These are phyloP conservation scores for Geranium rotundifolium DNA, from an alignment of 345 rosid species.

Conservation along the genomic window DNA sequence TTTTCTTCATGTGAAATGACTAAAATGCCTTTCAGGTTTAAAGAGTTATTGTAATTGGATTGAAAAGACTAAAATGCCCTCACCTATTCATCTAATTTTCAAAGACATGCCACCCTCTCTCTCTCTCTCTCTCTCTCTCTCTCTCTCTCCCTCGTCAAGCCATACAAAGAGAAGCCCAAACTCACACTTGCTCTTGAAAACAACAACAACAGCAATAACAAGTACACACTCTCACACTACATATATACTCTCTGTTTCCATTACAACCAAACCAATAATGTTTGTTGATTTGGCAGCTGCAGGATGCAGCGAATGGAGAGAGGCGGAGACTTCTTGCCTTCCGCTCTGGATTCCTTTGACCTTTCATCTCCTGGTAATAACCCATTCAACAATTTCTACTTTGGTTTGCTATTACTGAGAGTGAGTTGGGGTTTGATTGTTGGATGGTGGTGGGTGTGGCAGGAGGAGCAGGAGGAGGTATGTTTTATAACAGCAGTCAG, in stretches of 20 bases:
- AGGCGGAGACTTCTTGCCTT: slow-evolving; percentile 50
- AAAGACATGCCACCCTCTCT: too few relatives aligned
- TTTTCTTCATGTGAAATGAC: too few relatives aligned
- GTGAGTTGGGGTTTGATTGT: too few relatives aligned
- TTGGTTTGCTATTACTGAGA: too few relatives aligned
- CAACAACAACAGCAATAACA: too few relatives aligned
- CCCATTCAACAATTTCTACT: background rate
- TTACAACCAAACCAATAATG: background rate
- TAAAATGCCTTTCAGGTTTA: too few relatives aligned
- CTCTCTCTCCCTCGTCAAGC: slow-evolving; percentile 83
- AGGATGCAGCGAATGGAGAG: slow-evolving; percentile 35
- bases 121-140: too few relatives aligned
- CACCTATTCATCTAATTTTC: too few relatives aligned
- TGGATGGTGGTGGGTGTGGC: background rate
- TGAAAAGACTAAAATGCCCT: too few relatives aligned
- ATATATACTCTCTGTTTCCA: background rate
- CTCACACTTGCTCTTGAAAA: too few relatives aligned
- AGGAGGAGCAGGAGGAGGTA: slow-evolving; percentile 52
- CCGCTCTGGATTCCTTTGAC: slow-evolving; percentile 63
- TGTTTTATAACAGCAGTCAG: slow-evolving; percentile 40
- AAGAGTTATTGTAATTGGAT: too few relatives aligned
- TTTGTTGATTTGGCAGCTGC: slow-evolving; percentile 1
- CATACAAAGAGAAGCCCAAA: slow-evolving; percentile 95
- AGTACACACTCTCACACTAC: slow-evolving; percentile 3
- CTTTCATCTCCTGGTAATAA: slow-evolving; percentile 36